Base-by-base conservation (phyloP, 1,284 basidiomycete species). In the Ganoderma lingzhi region DNA sequence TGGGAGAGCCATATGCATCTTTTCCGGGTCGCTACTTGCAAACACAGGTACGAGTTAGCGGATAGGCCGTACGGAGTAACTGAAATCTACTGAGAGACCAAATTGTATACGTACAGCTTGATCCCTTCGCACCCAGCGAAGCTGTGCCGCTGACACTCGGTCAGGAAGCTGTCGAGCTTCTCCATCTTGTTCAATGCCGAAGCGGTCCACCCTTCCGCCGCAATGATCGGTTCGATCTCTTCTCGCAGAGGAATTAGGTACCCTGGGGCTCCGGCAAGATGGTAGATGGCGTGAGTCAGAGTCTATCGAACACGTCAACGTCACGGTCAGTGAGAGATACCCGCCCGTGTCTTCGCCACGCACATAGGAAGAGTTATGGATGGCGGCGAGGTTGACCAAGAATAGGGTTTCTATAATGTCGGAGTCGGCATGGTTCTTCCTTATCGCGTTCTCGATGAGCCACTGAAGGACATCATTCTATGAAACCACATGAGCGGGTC, bases 151-250 rank as follows among this genome's bases (percentile, higher is more conserved):
- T 82, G 81, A 1, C 82, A 82, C 73, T 88, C 87, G 61, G 84
- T 82, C 58, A 89, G 70, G 74, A 88, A 87, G 71, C 86, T 88
- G 72, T 88, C 86, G 30, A 88, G 71, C 66, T 85, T 85, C 67
- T 78, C 75, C 82, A 88, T 82, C 63, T 84, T 84, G 5, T 70
- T 75, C 68, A 88, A 76, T 0, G 82, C 73, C 71, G 86, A 86
- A 1, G 23, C 23, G 23, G 82, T 83, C 84, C 85, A 86, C 2
- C 66, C 67, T 42, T 86, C 81, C 44, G 77, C 75, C 0, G 71
- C 65, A 4, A 84, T 67, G 2, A 83, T 76, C 0, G 66, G 41
- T 23, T 83, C 82, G 0, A 86, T 77, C 73, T 88, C 87, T 45
- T 85, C 82, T 1, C 86, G 81, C 30, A 88, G 73, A 1, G 80